Percentiles rank a stretch among this genome's conserved stretches.
phyloP scores from a whole-genome alignment of 73 alveolate species.

The Stentor coeruleus region DNA sequence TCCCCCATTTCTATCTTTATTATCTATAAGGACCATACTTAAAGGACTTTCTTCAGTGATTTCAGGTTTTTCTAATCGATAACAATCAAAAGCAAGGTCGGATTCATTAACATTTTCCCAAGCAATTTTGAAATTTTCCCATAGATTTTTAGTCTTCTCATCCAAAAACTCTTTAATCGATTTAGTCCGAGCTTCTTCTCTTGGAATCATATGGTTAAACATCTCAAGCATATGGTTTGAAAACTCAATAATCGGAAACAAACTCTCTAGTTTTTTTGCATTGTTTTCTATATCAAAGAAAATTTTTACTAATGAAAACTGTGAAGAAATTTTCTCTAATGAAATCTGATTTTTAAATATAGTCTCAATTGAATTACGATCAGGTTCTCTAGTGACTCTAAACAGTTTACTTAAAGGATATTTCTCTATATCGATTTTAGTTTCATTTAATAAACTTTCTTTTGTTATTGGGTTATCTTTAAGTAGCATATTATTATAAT shows the following conservation, averaged over 20 bases:
- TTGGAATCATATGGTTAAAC: background rate
- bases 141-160: too few relatives aligned
- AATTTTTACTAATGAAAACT: too few relatives aligned
- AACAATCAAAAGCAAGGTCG: background rate
- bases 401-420: background rate
- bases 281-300: too few relatives aligned
- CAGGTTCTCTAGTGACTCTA: too few relatives aligned
- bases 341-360: too few relatives aligned
- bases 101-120: background rate
- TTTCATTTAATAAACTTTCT: background rate
- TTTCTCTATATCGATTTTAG: background rate
- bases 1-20: slow-evolving; percentile 20
- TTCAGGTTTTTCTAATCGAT: background rate
- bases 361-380: too few relatives aligned
- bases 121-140: background rate
- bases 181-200: slow-evolving; percentile 3
- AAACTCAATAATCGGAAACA: slow-evolving; percentile 3
- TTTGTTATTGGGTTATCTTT: too few relatives aligned
- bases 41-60: background rate
- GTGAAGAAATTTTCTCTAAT: too few relatives aligned
- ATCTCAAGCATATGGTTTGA: background rate
- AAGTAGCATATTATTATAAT: too few relatives aligned
- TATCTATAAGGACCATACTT: background rate
- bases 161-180: background rate
- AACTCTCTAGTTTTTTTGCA: background rate